Conservation (phyloP, 176 grass and related monocot species). For the Stipa capillata region DNA sequence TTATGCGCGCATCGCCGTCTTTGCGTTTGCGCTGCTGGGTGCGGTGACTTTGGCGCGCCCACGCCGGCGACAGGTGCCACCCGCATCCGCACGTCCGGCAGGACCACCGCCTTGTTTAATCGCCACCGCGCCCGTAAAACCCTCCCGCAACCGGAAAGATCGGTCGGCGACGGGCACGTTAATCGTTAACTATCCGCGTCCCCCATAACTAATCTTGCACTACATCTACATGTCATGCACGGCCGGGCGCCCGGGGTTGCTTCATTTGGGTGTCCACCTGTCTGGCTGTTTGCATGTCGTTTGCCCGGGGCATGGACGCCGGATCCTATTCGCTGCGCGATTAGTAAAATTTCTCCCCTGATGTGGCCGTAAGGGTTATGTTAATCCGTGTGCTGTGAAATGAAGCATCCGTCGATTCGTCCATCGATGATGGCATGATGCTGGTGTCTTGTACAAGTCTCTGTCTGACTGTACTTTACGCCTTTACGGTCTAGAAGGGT, state of each 20-base stretch:
- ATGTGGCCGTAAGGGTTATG: conserved; percentile 9
- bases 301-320: no score
- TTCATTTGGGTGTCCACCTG: no score
- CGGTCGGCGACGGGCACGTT: background rate
- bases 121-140: background rate
- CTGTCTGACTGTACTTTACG: conserved; percentile 20
- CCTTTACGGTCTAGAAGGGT: conserved; percentile 25
- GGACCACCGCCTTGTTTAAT: conserved; percentile 45
- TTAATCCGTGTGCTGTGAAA: conserved; percentile 29
- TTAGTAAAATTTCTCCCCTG: background rate
- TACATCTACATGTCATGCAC: no score
- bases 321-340: no score
- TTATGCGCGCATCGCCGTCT: conserved; percentile 35
- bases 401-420: no score
- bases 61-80: conserved; percentile 36
- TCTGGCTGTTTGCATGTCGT: no score
- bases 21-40: conserved; percentile 21
- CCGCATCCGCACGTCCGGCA: background rate
- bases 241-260: background rate
- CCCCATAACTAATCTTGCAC: background rate
- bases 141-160: background rate
- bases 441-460: background rate
- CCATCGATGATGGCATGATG: background rate
- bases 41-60: conserved; percentile 35
- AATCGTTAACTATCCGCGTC: background rate